Conservation (phyloP, 352 stramenopile genomes). For the Pythium utonaiense region DNA sequence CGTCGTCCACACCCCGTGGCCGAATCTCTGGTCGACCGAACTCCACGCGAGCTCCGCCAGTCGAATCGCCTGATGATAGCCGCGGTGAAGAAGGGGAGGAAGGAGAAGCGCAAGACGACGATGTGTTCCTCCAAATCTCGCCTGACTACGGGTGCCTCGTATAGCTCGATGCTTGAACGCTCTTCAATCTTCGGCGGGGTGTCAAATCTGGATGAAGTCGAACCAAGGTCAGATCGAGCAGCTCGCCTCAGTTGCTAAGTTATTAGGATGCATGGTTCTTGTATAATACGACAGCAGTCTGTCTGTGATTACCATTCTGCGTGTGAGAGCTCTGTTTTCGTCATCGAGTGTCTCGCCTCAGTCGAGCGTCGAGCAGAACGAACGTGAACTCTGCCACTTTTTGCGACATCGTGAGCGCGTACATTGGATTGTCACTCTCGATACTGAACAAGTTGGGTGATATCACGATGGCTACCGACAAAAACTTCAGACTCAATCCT, state of each 20-base stretch:
- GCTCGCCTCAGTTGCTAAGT: constrained; percentile 13
- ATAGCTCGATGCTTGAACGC: constrained; percentile 22
- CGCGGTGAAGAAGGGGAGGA: constrained; percentile 15
- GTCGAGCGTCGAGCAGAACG: constrained; percentile 40
- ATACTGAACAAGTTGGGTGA: constrained; percentile 76
- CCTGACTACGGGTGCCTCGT: constrained; percentile 81
- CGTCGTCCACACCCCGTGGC: constrained; percentile 2
- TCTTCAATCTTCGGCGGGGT: not conserved
- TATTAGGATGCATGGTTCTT: constrained; percentile 20
- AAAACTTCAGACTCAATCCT: not conserved
- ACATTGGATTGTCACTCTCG: constrained; percentile 60
- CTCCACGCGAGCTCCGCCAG: constrained; percentile 45
- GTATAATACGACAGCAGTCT: constrained; percentile 19
- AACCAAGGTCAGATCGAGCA: not conserved
- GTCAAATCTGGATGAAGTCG: not conserved
- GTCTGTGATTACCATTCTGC: not conserved
- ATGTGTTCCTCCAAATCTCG: constrained; percentile 84
- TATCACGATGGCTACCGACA: constrained; percentile 65
- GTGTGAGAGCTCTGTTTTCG: not conserved
- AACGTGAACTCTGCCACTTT: constrained; percentile 70
- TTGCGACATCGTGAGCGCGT: constrained; percentile 64
- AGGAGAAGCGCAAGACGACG: constrained; percentile 39
- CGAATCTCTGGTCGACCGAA: constrained; percentile 29
- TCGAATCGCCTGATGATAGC: constrained; percentile 21
- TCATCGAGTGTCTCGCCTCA: constrained; percentile 15